A percentile compares a stretch with the other conserved stretches of the same genome.
Evolutionary conservation across 306 rosid genomes (phyloP).

Genomic region (Echinosophora koreensis): DNA sequence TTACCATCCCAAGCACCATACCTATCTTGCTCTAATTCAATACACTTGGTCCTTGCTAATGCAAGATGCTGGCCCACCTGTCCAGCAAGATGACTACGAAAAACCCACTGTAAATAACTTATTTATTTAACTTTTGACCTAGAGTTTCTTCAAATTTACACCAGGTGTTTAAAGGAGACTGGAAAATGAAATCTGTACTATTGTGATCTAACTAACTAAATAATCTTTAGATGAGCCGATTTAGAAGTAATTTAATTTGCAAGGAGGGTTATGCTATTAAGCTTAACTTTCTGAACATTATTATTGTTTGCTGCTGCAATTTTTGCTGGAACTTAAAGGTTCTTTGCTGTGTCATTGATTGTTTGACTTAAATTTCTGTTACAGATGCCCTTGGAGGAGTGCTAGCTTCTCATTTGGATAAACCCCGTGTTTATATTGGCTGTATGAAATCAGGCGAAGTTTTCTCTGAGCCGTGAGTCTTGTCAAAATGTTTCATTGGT

Average conservation of each 20-base stretch:
- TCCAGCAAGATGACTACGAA: background rate
- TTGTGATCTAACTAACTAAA: conserved; percentile 1
- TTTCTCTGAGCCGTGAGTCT: conserved; percentile 74
- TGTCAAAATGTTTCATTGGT: conserved; percentile 31
- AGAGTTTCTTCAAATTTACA: background rate
- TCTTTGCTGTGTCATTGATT: conserved; percentile 37
- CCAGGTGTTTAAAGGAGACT: conserved; percentile 27
- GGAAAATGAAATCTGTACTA: conserved; percentile 8
- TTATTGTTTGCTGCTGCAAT: conserved; percentile 37
- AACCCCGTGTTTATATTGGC: conserved; percentile 72
- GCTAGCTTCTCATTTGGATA: conserved; percentile 61
- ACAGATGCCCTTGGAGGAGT: conserved; percentile 74
- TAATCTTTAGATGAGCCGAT: background rate
- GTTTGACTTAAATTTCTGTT: conserved; percentile 41
- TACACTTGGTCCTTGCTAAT: conserved; percentile 1
- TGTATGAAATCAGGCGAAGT: conserved; percentile 90
- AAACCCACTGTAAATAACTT: background rate
- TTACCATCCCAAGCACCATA: background rate
- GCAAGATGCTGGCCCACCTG: conserved; percentile 3
- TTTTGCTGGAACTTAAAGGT: conserved; percentile 33
- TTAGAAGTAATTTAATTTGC: conserved; percentile 25
- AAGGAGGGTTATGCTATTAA: conserved; percentile 6
- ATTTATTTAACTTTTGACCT: conserved; percentile 31
- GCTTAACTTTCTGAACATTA: conserved; percentile 33
- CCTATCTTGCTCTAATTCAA: background rate